phyloP scores from a whole-genome alignment of 257 asterid genomes.

The Penstemon newberryi region DNA sequence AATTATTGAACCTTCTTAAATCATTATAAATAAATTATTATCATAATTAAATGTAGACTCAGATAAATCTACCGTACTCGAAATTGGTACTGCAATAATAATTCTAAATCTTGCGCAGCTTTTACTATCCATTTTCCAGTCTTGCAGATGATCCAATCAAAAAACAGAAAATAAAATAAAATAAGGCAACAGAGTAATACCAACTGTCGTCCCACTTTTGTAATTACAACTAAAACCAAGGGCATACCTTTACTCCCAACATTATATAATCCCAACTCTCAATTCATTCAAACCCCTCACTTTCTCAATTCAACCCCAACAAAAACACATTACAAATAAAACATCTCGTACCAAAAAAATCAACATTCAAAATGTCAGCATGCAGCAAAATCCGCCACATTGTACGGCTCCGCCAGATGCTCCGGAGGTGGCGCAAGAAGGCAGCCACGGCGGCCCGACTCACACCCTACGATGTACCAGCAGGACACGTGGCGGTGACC shows the following conservation, averaged over 20 bases:
- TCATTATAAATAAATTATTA: too few species aligned
- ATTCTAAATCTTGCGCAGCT: neutral
- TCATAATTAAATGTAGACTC: too few species aligned
- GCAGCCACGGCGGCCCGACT: slow-evolving; percentile 44
- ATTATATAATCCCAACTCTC: slow-evolving; percentile 34
- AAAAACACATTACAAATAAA: neutral
- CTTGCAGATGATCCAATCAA: neutral
- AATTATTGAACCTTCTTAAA: too few species aligned
- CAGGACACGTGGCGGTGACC: slow-evolving; percentile 63
- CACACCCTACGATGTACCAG: slow-evolving; percentile 59
- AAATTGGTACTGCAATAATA: neutral
- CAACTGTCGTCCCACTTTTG: slow-evolving; percentile 5
- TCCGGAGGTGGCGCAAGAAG: slow-evolving; percentile 62
- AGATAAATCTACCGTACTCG: neutral
- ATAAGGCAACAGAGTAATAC: neutral
- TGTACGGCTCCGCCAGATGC: slow-evolving; percentile 59
- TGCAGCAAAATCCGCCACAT: slow-evolving; percentile 69
- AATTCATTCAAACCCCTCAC: too few species aligned
- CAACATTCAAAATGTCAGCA: slow-evolving; percentile 38
- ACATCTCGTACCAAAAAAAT: neutral
- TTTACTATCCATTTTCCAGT: neutral
- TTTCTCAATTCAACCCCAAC: too few species aligned
- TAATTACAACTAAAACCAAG: slow-evolving; percentile 29
- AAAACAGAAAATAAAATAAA: neutral
- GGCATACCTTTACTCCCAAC: neutral